Conservation (phyloP, 768 basidiomycete genomes). For the Hydnomerulius pinastri region DNA sequence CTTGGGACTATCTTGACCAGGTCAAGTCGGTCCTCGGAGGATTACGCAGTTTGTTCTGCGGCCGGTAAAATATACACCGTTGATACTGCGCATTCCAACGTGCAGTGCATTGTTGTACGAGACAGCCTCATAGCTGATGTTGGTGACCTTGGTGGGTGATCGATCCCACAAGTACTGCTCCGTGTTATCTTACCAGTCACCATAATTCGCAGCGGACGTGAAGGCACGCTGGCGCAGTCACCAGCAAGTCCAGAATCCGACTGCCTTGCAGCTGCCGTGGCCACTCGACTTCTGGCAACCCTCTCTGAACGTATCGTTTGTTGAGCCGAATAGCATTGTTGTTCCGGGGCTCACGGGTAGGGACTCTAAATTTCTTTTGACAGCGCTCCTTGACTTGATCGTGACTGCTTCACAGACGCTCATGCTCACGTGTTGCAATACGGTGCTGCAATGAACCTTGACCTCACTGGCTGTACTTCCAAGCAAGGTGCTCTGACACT, state of each 20-base stretch:
- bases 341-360: slow-evolving; percentile 76
- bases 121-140: slow-evolving; percentile 47
- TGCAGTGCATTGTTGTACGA: slow-evolving; percentile 62
- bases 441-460: slow-evolving; percentile 66
- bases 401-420: slow-evolving; percentile 51
- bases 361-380: too few relatives aligned
- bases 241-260: neutral
- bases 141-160: slow-evolving; percentile 50
- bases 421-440: slow-evolving; percentile 80
- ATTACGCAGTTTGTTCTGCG: slow-evolving; percentile 62
- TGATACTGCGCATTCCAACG: slow-evolving; percentile 48
- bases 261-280: slow-evolving; percentile 25
- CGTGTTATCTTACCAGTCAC: neutral
- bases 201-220: slow-evolving; percentile 20
- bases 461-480: slow-evolving; percentile 58
- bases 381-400: neutral
- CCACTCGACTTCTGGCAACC: slow-evolving; percentile 19
- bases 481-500: slow-evolving; percentile 47
- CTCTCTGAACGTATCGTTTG: slow-evolving; percentile 20
- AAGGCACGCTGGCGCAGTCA: slow-evolving; percentile 24
- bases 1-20: slow-evolving; percentile 7
- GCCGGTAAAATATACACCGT: slow-evolving; percentile 68
- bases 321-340: slow-evolving; percentile 46
- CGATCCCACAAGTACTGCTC: neutral
- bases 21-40: neutral